These are phyloP conservation scores for Chlorella vulgaris DNA, from an alignment of 139 green algal species.

Conservation along the genomic window DNA sequence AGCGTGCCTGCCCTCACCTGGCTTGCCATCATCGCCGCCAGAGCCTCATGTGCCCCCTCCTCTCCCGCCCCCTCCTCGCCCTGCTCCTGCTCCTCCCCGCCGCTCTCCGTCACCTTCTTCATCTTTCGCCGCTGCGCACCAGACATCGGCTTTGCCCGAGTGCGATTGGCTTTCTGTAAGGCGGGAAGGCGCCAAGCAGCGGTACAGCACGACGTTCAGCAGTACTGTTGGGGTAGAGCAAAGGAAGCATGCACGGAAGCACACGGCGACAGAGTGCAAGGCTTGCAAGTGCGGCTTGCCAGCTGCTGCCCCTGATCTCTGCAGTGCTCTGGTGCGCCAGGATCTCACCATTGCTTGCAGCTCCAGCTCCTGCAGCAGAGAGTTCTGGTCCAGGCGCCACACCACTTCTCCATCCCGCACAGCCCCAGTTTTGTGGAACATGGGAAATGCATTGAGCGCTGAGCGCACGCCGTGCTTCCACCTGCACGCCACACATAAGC, in stretches of 20 bases:
- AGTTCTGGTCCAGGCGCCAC: constrained; percentile 44
- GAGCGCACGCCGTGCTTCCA: constrained; percentile 55
- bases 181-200: neutral
- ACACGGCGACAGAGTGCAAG: too few species aligned
- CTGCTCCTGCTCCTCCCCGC: neutral
- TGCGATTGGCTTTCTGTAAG: constrained; percentile 25
- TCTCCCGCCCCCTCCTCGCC: constrained; percentile 8
- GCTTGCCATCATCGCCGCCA: constrained; percentile 25
- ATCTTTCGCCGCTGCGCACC: constrained; percentile 22
- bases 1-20: neutral
- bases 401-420: constrained; percentile 48
- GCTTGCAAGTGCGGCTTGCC: too few species aligned
- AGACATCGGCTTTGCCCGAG: constrained; percentile 20
- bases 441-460: constrained; percentile 51
- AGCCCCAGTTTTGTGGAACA: constrained; percentile 43
- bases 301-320: too few species aligned
- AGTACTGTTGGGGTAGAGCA: too few species aligned
- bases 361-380: constrained; percentile 23
- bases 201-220: too few species aligned
- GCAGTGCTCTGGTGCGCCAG: neutral
- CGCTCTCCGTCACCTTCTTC: neutral
- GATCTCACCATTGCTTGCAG: constrained; percentile 21
- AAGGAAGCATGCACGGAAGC: too few species aligned
- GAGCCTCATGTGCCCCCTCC: constrained; percentile 22
- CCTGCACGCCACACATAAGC: too few species aligned